Conservation (phyloP, 2,329 filamentous ascomycete species). For the Aspergillus pseudotamarii region DNA sequence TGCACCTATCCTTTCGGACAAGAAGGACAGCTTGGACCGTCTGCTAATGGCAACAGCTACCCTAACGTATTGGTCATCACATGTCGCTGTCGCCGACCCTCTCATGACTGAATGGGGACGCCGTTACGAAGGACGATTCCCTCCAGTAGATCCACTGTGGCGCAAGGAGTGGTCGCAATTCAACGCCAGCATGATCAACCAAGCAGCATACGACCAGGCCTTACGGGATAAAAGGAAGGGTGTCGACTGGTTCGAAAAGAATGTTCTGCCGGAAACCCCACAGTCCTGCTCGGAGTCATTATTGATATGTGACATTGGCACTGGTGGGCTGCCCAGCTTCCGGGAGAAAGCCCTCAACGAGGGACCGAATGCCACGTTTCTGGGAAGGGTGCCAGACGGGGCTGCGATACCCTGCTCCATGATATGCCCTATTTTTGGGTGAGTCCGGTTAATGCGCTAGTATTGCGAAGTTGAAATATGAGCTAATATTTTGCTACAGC, state of each 20-base stretch:
- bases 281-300: slow-evolving; percentile 31
- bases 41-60: slow-evolving; percentile 3
- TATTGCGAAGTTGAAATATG: background rate
- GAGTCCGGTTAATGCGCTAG: background rate
- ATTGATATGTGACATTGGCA: slow-evolving; percentile 29
- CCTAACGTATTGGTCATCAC: slow-evolving; percentile 11
- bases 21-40: slow-evolving; percentile 6
- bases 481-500: slow-evolving; percentile 6
- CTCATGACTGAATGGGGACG: slow-evolving; percentile 10
- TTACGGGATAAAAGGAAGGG: background rate
- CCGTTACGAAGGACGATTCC: slow-evolving; percentile 12
- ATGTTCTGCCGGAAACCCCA: slow-evolving; percentile 22
- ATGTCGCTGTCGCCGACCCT: slow-evolving; percentile 7
- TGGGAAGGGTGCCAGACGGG: slow-evolving; percentile 6
- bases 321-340: slow-evolving; percentile 25
- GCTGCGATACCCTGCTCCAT: slow-evolving; percentile 5
- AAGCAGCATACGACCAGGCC: slow-evolving; percentile 7
- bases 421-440: slow-evolving; percentile 19
- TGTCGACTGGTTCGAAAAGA: slow-evolving; percentile 29
- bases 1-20: slow-evolving; percentile 9
- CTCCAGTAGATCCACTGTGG: slow-evolving; percentile 11
- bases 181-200: slow-evolving; percentile 6
- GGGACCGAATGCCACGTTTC: slow-evolving; percentile 14
- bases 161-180: slow-evolving; percentile 10
- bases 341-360: slow-evolving; percentile 16